Percentiles rank a stretch among this genome's conserved stretches.
Evolutionary conservation across 257 asterid genomes (phyloP).

Genomic region (Solanum neorickii): DNA sequence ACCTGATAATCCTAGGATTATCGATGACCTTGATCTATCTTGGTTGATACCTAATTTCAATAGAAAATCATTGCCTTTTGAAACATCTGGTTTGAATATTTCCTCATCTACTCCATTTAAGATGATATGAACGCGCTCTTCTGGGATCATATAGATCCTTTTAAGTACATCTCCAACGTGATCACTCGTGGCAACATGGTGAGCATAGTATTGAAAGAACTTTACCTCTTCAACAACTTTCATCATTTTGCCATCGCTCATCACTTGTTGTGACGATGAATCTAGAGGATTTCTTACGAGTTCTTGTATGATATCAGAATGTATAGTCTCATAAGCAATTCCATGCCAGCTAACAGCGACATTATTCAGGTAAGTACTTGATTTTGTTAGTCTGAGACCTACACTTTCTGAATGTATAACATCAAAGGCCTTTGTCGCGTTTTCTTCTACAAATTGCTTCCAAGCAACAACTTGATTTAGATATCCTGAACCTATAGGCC

Average conservation of each 20-base stretch:
- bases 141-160: conserved; percentile 66
- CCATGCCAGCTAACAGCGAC: conserved; percentile 81
- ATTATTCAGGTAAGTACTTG: conserved; percentile 25
- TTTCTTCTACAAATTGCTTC: conserved; percentile 41
- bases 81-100: not conserved
- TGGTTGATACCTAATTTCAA: not conserved
- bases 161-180: conserved; percentile 57
- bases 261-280: not conserved
- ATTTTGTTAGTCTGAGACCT: conserved; percentile 53
- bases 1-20: conserved; percentile 59
- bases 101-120: conserved; percentile 6
- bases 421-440: conserved; percentile 41
- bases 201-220: conserved; percentile 50
- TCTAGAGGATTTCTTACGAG: conserved; percentile 16
- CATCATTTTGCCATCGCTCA: conserved; percentile 19
- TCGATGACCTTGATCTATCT: not conserved
- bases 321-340: conserved; percentile 40
- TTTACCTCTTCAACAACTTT: conserved; percentile 64
- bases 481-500: conserved; percentile 48
- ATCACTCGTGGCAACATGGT: conserved; percentile 74
- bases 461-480: conserved; percentile 53
- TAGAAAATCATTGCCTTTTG: not conserved
- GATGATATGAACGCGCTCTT: conserved; percentile 56
- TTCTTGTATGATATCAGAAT: conserved; percentile 62
- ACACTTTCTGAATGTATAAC: conserved; percentile 72